phyloP scores from a whole-genome alignment of 441 rosid species.

The Brassica balearica region DNA sequence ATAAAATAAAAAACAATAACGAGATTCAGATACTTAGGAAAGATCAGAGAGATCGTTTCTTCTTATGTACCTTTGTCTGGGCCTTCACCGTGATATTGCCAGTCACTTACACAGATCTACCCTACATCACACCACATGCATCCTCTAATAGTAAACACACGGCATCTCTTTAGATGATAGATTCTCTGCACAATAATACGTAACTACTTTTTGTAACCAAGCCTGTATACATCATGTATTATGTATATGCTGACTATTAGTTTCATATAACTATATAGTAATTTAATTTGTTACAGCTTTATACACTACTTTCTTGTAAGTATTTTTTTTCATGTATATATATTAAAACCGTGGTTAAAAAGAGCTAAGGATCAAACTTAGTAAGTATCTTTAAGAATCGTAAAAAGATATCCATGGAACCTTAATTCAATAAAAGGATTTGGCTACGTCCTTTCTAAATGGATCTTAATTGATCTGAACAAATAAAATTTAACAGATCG shows the following conservation, averaged over 20 bases:
- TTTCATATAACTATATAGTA: constrained; percentile 13
- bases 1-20: background rate
- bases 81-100: constrained; percentile 25
- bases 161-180: too few species aligned
- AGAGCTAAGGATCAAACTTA: constrained; percentile 32
- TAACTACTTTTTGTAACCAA: constrained; percentile 10
- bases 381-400: constrained; percentile 4
- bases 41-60: constrained; percentile 38
- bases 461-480: constrained; percentile 24
- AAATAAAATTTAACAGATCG: background rate
- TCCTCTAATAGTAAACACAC: background rate
- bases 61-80: constrained; percentile 18
- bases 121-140: background rate
- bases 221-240: constrained; percentile 10
- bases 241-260: constrained; percentile 26
- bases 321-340: background rate
- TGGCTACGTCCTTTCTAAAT: constrained; percentile 9
- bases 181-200: background rate
- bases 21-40: constrained; percentile 32
- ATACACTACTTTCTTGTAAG: constrained; percentile 8
- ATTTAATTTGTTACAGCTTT: background rate
- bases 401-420: constrained; percentile 26
- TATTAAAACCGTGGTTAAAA: constrained; percentile 26
- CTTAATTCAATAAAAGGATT: constrained; percentile 20
- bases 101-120: constrained; percentile 33